Evolutionary conservation across 768 basidiomycete genomes (phyloP).

Genomic region (Russula brevipes): DNA sequence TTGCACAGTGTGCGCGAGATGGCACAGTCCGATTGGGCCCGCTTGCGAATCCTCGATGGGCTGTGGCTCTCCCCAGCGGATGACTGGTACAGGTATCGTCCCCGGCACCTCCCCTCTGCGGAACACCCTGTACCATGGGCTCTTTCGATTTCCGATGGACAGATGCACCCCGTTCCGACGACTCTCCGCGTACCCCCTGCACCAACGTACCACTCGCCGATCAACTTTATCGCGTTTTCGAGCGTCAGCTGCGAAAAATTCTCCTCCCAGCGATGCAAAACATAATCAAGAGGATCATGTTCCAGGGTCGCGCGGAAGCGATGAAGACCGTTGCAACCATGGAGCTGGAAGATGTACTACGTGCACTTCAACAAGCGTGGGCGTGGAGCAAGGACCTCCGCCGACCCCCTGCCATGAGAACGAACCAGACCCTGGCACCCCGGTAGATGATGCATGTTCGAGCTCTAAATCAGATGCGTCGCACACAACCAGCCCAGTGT

Average conservation of each 20-base stretch:
- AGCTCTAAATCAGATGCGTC: constrained; percentile 49
- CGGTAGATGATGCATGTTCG: constrained; percentile 43
- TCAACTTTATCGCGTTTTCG: constrained; percentile 52
- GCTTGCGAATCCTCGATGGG: constrained; percentile 66
- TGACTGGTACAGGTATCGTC: constrained; percentile 47
- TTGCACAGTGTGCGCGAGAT: constrained; percentile 45
- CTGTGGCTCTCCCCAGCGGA: constrained; percentile 74
- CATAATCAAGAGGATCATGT: constrained; percentile 57
- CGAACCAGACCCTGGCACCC: constrained; percentile 22
- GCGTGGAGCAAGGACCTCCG: constrained; percentile 73
- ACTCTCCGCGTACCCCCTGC: constrained; percentile 50
- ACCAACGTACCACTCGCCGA: constrained; percentile 63
- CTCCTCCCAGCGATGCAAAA: constrained; percentile 64
- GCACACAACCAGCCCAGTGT: constrained; percentile 63
- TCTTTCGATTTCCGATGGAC: constrained; percentile 27
- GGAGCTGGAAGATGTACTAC: constrained; percentile 56
- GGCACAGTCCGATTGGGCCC: constrained; percentile 67
- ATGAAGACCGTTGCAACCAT: constrained; percentile 51
- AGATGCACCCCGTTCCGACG: constrained; percentile 44
- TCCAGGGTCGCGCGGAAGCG: constrained; percentile 59
- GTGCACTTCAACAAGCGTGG: constrained; percentile 50
- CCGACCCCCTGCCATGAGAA: constrained; percentile 29
- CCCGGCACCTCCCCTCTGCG: constrained; percentile 27
- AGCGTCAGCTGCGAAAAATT: constrained; percentile 54
- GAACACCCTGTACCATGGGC: constrained; percentile 64